Conservation (phyloP, 163 green algal species). For the Scenedesmus sp. region DNA sequence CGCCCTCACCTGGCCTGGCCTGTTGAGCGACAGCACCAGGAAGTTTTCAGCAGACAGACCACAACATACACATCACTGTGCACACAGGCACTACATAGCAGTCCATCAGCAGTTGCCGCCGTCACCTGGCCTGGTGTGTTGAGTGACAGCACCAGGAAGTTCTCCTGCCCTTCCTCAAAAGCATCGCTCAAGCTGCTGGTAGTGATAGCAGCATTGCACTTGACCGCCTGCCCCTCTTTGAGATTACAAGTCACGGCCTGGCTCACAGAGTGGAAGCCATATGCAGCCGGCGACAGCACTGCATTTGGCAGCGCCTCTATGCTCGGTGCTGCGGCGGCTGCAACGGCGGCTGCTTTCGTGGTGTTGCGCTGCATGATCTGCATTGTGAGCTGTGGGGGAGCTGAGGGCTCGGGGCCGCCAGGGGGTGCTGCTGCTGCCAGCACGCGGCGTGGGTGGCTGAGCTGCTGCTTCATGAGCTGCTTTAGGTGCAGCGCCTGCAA, state of each 20-base stretch:
- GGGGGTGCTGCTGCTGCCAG: constrained; percentile 4
- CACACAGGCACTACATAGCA: too few relatives aligned
- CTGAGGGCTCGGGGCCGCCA: not conserved
- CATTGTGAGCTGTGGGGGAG: not conserved
- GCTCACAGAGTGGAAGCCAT: constrained; percentile 24
- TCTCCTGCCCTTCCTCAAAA: not conserved
- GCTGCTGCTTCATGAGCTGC: constrained; percentile 36
- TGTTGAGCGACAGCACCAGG: not conserved
- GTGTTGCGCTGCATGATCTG: constrained; percentile 32
- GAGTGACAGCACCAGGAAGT: not conserved
- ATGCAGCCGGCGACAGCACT: not conserved
- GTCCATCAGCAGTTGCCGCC: too few relatives aligned
- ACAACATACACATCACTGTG: too few relatives aligned
- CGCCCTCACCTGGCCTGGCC: too few relatives aligned
- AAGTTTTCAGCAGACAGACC: not conserved
- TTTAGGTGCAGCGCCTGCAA: not conserved
- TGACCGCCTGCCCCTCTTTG: constrained; percentile 26
- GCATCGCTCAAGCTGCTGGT: not conserved
- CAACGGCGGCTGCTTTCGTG: not conserved
- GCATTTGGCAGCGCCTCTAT: not conserved
- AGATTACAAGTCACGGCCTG: not conserved
- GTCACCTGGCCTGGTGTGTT: too few relatives aligned
- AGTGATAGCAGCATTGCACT: constrained; percentile 18
- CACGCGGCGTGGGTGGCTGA: constrained; percentile 17
- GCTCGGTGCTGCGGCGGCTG: not conserved